Percentiles rank a stretch among this genome's conserved stretches.
phyloP scores from a whole-genome alignment of 164 flowering plant species.

The Vitis rupestris region DNA sequence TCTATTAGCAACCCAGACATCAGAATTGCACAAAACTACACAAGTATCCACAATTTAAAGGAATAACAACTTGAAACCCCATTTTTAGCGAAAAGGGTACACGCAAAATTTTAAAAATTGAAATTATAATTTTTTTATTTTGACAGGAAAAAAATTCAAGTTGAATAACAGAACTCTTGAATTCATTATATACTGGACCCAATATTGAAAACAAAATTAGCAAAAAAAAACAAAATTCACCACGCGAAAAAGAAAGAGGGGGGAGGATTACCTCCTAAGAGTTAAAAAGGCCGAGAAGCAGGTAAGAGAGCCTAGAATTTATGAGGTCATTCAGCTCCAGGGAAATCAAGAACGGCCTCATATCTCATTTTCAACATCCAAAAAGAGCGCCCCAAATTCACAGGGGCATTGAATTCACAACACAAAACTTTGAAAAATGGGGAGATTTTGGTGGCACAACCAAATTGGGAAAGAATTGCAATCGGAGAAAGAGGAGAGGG shows the following conservation, averaged over 20 bases:
- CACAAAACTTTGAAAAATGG: background rate
- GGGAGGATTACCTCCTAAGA: background rate
- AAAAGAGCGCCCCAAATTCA: background rate
- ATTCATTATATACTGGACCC: background rate
- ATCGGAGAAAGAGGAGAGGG: background rate
- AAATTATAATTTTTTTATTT: no score
- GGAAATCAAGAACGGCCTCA: background rate
- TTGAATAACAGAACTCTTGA: background rate
- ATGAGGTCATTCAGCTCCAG: background rate
- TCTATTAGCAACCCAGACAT: no score
- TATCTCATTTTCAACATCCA: background rate
- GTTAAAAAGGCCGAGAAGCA: background rate
- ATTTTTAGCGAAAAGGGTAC: no score
- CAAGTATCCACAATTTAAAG: no score
- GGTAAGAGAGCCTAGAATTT: background rate
- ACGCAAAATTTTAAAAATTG: no score
- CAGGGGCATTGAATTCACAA: slow-evolving; percentile 2
- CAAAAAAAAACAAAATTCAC: background rate
- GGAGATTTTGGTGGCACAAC: slow-evolving; percentile 3
- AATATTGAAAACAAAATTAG: background rate
- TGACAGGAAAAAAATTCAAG: no score
- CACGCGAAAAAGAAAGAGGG: background rate
- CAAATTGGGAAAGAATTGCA: background rate
- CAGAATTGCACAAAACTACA: no score
- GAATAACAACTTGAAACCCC: no score